A percentile compares a stretch with the other conserved stretches of the same genome.
These are phyloP conservation scores for Aciculosporium take DNA, from an alignment of 2,329 filamentous ascomycete species.

Conservation along the genomic window DNA sequence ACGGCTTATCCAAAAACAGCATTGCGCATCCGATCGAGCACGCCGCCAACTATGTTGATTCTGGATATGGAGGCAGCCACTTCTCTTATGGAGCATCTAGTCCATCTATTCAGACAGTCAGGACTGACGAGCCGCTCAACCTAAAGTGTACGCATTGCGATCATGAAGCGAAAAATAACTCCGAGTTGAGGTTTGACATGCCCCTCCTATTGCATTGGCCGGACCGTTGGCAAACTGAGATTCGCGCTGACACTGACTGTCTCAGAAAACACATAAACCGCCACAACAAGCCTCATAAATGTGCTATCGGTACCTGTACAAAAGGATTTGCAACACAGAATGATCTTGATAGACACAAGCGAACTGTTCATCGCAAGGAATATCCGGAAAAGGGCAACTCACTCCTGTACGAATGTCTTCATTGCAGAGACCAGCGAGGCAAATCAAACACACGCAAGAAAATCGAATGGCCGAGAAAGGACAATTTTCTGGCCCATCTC, in stretches of 20 bases:
- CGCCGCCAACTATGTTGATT: slow-evolving; percentile 20
- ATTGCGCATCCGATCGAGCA: slow-evolving; percentile 19
- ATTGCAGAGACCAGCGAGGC: slow-evolving; percentile 8
- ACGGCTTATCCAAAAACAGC: not conserved
- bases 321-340: slow-evolving; percentile 68
- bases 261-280: slow-evolving; percentile 59
- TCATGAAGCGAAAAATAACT: slow-evolving; percentile 5
- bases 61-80: slow-evolving; percentile 30
- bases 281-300: slow-evolving; percentile 55
- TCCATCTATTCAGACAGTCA: slow-evolving; percentile 26
- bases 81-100: slow-evolving; percentile 28
- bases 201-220: not conserved
- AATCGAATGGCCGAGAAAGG: slow-evolving; percentile 55
- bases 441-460: slow-evolving; percentile 32
- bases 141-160: slow-evolving; percentile 1
- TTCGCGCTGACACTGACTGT: not conserved
- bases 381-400: slow-evolving; percentile 8
- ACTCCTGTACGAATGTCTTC: slow-evolving; percentile 8
- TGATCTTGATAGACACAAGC: slow-evolving; percentile 67
- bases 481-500: slow-evolving; percentile 79
- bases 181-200: slow-evolving; percentile 5
- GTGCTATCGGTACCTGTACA: slow-evolving; percentile 41
- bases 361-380: slow-evolving; percentile 51
- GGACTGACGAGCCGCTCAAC: not conserved
- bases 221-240: not conserved